Conservation (phyloP, 2,329 filamentous ascomycete species). For the Ilyonectria destructans region DNA sequence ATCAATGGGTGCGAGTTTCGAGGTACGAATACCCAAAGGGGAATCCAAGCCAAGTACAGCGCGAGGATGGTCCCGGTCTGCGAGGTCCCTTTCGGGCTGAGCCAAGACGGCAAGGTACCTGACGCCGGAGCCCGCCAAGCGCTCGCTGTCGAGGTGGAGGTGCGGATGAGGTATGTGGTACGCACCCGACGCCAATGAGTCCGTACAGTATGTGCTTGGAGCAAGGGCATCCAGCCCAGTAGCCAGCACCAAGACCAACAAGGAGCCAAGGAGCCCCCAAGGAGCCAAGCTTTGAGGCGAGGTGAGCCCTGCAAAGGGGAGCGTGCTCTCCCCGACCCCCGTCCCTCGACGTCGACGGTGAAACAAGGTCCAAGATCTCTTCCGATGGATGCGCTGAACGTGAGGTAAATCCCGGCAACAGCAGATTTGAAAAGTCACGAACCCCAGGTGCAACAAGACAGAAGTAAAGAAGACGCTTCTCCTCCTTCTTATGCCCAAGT, state of each 20-base stretch:
- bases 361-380: slow-evolving; percentile 12
- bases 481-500: slow-evolving; percentile 18
- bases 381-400: neutral
- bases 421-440: neutral
- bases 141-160: slow-evolving; percentile 23
- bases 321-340: slow-evolving; percentile 12
- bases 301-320: slow-evolving; percentile 13
- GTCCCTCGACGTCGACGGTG: slow-evolving; percentile 1
- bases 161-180: slow-evolving; percentile 28
- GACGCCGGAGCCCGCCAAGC: slow-evolving; percentile 23
- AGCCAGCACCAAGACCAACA: slow-evolving; percentile 4
- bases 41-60: slow-evolving; percentile 22
- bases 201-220: neutral
- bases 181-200: slow-evolving; percentile 3
- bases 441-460: slow-evolving; percentile 5
- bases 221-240: neutral
- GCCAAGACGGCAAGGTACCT: slow-evolving; percentile 34
- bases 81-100: slow-evolving; percentile 15
- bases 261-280: slow-evolving; percentile 1
- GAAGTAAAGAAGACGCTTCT: neutral
- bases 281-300: slow-evolving; percentile 31
- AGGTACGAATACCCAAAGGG: slow-evolving; percentile 24
- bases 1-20: neutral
- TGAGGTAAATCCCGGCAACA: neutral
- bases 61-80: slow-evolving; percentile 10